These are phyloP conservation scores for Septoria petroselini DNA, from an alignment of 2,329 filamentous ascomycete species.

Conservation along the genomic window DNA sequence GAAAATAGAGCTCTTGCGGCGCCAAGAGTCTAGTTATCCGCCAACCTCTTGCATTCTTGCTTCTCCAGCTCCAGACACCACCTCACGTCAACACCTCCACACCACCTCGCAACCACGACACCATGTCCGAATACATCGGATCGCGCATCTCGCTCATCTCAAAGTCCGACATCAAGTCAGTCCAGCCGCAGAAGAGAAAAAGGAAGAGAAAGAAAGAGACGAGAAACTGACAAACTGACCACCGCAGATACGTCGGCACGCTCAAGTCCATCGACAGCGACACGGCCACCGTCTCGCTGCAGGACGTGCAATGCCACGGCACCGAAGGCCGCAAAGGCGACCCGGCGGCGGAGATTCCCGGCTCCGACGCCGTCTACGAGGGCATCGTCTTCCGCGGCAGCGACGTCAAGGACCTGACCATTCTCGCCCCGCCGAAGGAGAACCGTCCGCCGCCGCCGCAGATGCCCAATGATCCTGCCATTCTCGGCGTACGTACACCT, in stretches of 20 bases:
- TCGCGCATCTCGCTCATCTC: constrained; percentile 95
- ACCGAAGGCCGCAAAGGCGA: constrained; percentile 84
- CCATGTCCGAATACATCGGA: constrained; percentile 64
- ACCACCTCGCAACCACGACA: constrained; percentile 14
- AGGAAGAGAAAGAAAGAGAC: too few species aligned
- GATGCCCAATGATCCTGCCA: constrained; percentile 91
- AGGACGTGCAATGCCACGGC: constrained; percentile 91
- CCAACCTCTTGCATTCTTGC: not conserved
- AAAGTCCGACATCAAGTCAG: constrained; percentile 94
- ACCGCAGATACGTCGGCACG: constrained; percentile 80
- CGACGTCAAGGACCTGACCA: constrained; percentile 95
- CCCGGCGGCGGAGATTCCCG: constrained; percentile 75
- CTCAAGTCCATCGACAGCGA: constrained; percentile 98
- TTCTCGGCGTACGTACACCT: constrained; percentile 79
- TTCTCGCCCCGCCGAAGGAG: constrained; percentile 70
- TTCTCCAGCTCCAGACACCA: not conserved
- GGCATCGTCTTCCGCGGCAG: constrained; percentile 98
- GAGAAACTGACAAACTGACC: constrained; percentile 13
- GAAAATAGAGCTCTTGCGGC: too few species aligned
- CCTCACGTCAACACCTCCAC: constrained; percentile 9
- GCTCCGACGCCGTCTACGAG: constrained; percentile 88
- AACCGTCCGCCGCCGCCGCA: constrained; percentile 60
- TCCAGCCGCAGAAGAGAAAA: too few species aligned
- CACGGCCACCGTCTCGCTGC: constrained; percentile 91
- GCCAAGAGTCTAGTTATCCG: too few species aligned